Conservation (phyloP, 2,329 filamentous ascomycete genomes). For the Metarhizium sp. region DNA sequence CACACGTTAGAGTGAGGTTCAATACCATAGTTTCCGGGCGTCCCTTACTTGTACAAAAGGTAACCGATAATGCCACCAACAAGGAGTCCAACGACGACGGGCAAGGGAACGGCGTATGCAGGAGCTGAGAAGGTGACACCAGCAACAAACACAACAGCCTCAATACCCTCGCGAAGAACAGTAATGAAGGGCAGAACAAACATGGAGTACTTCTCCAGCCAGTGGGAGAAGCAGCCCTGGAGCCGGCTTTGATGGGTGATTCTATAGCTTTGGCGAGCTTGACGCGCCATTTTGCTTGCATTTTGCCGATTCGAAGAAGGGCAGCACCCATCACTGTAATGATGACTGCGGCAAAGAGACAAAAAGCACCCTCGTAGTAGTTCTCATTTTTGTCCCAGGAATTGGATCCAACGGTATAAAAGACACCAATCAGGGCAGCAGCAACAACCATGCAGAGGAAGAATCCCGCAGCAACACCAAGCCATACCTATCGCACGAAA, state of each 20-base stretch:
- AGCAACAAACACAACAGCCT: slow-evolving; percentile 78
- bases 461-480: slow-evolving; percentile 53
- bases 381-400: slow-evolving; percentile 60
- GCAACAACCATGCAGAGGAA: slow-evolving; percentile 57
- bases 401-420: slow-evolving; percentile 59
- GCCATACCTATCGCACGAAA: slow-evolving; percentile 40
- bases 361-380: slow-evolving; percentile 75
- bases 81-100: slow-evolving; percentile 61
- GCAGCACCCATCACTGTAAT: slow-evolving; percentile 76
- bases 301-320: slow-evolving; percentile 70
- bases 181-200: slow-evolving; percentile 81
- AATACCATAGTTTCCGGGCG: background rate
- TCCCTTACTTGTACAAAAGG: slow-evolving; percentile 64
- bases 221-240: slow-evolving; percentile 46
- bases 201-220: slow-evolving; percentile 73
- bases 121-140: slow-evolving; percentile 72
- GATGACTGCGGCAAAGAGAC: slow-evolving; percentile 64
- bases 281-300: slow-evolving; percentile 79
- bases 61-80: slow-evolving; percentile 62
- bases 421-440: slow-evolving; percentile 59
- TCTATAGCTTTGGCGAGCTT: slow-evolving; percentile 68
- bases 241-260: slow-evolving; percentile 34
- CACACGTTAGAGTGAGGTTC: background rate
- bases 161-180: slow-evolving; percentile 76
- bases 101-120: slow-evolving; percentile 66